These are phyloP conservation scores for Globisporangium camurandrum DNA, from an alignment of 352 stramenopile genomes.

Conservation along the genomic window DNA sequence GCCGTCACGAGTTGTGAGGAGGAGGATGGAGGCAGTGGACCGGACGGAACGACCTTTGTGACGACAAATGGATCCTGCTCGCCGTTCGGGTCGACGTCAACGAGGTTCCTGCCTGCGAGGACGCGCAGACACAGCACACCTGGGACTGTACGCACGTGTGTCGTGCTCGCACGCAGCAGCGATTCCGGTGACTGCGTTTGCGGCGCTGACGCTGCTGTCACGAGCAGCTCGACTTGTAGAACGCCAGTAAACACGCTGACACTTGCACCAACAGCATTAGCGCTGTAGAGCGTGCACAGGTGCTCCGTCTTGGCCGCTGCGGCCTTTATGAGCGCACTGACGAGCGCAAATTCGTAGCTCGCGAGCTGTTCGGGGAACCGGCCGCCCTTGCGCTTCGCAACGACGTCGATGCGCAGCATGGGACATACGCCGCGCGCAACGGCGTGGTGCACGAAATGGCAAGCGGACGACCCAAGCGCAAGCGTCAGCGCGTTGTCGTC, in stretches of 20 bases:
- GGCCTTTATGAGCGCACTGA: constrained; percentile 6
- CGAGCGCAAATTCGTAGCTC: constrained; percentile 17
- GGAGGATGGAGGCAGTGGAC: too few species aligned
- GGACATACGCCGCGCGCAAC: constrained; percentile 23
- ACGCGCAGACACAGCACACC: constrained; percentile 35
- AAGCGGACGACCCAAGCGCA: constrained; percentile 9
- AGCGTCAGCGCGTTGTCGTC: constrained; percentile 17
- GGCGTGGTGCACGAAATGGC: constrained; percentile 11
- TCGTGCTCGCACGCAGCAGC: background rate
- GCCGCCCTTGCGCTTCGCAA: constrained; percentile 15
- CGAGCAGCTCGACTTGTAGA: constrained; percentile 13
- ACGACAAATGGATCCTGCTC: constrained; percentile 48
- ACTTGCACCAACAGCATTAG: background rate
- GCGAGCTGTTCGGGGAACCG: constrained; percentile 22
- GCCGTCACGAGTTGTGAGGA: background rate
- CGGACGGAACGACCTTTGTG: constrained; percentile 15
- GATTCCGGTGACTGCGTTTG: background rate
- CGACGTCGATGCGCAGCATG: constrained; percentile 25
- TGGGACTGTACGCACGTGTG: constrained; percentile 1
- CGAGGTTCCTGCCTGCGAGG: constrained; percentile 33
- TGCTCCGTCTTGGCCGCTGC: constrained; percentile 5
- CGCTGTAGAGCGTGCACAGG: constrained; percentile 15
- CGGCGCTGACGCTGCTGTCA: background rate
- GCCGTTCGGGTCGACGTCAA: constrained; percentile 35
- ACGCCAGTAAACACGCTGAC: constrained; percentile 2